phyloP scores from a whole-genome alignment of 176 grass and related monocot species.

The Oryza nivara region DNA sequence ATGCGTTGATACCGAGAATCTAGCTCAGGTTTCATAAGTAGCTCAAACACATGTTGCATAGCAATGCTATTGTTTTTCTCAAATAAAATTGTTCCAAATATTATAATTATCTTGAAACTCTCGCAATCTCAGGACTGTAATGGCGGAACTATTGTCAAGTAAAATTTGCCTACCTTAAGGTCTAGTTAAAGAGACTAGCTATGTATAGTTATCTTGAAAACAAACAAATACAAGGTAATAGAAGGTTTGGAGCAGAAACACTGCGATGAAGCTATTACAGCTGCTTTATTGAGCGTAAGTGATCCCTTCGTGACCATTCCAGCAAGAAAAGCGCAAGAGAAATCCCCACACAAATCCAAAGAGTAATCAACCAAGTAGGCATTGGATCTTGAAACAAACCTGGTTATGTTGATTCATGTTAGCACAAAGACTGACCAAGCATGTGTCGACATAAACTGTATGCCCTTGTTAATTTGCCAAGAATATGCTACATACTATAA shows the following conservation, averaged over 20 bases:
- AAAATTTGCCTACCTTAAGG: not conserved
- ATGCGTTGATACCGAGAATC: conserved; percentile 1
- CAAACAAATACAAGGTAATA: conserved; percentile 18
- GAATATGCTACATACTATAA: conserved; percentile 10
- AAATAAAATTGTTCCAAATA: not conserved
- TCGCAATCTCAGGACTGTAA: not conserved
- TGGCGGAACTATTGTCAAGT: not conserved
- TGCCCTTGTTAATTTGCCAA: conserved; percentile 13
- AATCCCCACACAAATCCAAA: conserved; percentile 58
- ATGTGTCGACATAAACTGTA: not conserved
- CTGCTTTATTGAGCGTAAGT: conserved; percentile 53
- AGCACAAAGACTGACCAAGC: not conserved
- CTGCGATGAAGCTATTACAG: conserved; percentile 29
- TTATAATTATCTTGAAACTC: conserved; percentile 12
- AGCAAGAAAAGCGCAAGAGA: conserved; percentile 66
- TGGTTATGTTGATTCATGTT: conserved; percentile 39
- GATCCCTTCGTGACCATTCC: conserved; percentile 66
- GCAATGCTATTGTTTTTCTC: not conserved
- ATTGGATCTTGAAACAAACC: conserved; percentile 72
- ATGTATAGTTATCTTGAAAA: conserved; percentile 40
- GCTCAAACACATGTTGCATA: not conserved
- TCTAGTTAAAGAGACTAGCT: conserved; percentile 5
- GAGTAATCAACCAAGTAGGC: conserved; percentile 65
- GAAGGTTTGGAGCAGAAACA: not conserved
- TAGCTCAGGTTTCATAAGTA: not conserved